phyloP scores from a whole-genome alignment of 345 rosid species.

The Capsella bursapastoris region DNA sequence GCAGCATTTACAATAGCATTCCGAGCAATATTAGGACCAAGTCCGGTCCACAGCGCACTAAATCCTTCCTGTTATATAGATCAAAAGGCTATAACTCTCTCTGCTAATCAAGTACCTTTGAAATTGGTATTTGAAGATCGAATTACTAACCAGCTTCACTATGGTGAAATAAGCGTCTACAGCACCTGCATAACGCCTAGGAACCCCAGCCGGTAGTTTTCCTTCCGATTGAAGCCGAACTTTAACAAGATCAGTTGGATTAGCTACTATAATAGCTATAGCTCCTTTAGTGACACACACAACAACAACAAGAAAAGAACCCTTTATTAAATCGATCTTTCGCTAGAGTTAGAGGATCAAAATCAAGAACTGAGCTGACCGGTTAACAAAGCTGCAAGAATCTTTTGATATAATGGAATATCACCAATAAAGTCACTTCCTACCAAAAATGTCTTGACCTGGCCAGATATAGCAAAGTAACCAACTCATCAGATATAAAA shows the following conservation, averaged over 20 bases:
- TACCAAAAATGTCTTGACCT: constrained; percentile 89
- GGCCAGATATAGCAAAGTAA: constrained; percentile 39
- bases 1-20: constrained; percentile 98
- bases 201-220: constrained; percentile 80
- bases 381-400: constrained; percentile 87
- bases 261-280: constrained; percentile 84
- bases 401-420: constrained; percentile 80
- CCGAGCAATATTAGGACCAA: constrained; percentile 94
- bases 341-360: neutral
- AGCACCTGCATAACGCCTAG: constrained; percentile 90
- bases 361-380: constrained; percentile 54
- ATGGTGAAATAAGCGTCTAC: constrained; percentile 82
- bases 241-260: constrained; percentile 97
- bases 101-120: constrained; percentile 5
- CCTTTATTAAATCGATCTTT: neutral
- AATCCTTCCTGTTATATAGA: constrained; percentile 68
- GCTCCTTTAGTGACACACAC: constrained; percentile 65
- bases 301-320: neutral
- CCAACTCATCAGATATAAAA: constrained; percentile 7
- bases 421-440: constrained; percentile 82
- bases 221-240: constrained; percentile 97
- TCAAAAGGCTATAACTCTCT: constrained; percentile 23
- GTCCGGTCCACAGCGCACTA: constrained; percentile 90
- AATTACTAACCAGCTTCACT: constrained; percentile 64
- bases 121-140: neutral